phyloP scores from a whole-genome alignment of 192 early-diverging fungal genomes.

The Podila clonocystis region DNA sequence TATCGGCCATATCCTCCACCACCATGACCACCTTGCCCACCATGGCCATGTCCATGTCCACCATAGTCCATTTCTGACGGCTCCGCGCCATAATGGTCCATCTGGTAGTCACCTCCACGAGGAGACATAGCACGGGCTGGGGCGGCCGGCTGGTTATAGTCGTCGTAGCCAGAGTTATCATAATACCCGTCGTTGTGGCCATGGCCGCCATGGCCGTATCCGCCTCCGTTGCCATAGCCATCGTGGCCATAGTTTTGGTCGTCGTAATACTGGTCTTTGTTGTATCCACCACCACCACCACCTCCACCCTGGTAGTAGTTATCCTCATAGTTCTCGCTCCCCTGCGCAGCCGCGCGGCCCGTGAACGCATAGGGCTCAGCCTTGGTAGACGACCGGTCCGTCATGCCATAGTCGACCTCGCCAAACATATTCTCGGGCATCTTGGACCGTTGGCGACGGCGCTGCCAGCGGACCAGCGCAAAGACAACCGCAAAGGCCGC shows the following conservation, averaged over 20 bases:
- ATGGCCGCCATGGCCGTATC: conserved; percentile 1
- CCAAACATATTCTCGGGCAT: conserved; percentile 45
- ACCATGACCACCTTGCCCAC: conserved; percentile 9
- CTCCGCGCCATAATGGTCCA: conserved; percentile 28
- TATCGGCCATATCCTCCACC: conserved; percentile 8
- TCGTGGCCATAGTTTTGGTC: conserved; percentile 28
- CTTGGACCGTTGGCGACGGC: conserved; percentile 31
- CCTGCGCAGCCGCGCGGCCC: conserved; percentile 34
- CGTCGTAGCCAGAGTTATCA: conserved; percentile 36
- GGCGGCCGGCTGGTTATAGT: conserved; percentile 20
- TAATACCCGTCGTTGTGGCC: conserved; percentile 22
- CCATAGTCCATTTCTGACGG: conserved; percentile 49
- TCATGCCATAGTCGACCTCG: conserved; percentile 48
- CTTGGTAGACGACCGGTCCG: conserved; percentile 24
- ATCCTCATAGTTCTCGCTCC: conserved; percentile 14
- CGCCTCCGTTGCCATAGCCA: conserved; percentile 12
- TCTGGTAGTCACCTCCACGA: conserved; percentile 16
- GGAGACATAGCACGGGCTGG: conserved; percentile 17
- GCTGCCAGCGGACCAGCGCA: conserved; percentile 36
- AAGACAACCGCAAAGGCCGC: conserved; percentile 25
- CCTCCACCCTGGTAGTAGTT: not conserved
- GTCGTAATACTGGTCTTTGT: conserved; percentile 29
- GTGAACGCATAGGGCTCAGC: conserved; percentile 37
- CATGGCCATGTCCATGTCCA: not conserved
- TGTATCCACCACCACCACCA: conserved; percentile 6